Conservation (phyloP, 1,139 yeast species). For the Meyerozyma elateridarum region DNA sequence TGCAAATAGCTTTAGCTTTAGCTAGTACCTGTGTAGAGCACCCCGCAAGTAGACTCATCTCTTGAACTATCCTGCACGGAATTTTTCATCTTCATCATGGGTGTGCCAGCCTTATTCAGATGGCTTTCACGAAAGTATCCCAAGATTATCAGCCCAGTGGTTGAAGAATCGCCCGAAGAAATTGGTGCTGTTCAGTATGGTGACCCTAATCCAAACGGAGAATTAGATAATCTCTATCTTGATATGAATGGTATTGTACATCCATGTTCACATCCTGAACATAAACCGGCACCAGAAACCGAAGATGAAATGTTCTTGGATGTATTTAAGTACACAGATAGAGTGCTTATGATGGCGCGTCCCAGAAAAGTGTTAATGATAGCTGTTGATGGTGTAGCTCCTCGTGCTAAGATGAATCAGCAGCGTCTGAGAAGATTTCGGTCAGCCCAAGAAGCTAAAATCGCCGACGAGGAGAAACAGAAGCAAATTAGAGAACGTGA, state of each 20-base stretch:
- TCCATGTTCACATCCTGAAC: conserved; percentile 96
- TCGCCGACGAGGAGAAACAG: conserved; percentile 59
- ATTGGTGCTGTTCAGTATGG: conserved; percentile 59
- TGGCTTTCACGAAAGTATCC: conserved; percentile 95
- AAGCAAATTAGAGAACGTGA: conserved; percentile 49
- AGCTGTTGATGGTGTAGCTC: conserved; percentile 99
- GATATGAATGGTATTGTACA: conserved; percentile 98
- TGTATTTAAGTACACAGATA: conserved; percentile 81
- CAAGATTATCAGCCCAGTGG: conserved; percentile 84
- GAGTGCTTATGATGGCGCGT: conserved; percentile 88
- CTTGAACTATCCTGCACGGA: too few species aligned
- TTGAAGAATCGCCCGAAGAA: conserved; percentile 60
- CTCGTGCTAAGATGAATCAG: conserved; percentile 98
- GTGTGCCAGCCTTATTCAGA: conserved; percentile 97
- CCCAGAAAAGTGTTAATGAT: conserved; percentile 89
- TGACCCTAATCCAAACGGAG: conserved; percentile 91
- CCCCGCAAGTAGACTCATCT: too few species aligned
- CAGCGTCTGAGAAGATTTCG: conserved; percentile 94
- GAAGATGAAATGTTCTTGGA: conserved; percentile 95
- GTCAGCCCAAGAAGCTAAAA: conserved; percentile 87
- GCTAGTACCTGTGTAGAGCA: too few species aligned
- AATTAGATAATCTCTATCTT: conserved; percentile 80
- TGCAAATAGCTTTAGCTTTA: too few species aligned
- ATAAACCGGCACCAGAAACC: conserved; percentile 87
- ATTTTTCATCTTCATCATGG: conserved; percentile 33